Evolutionary conservation across 306 rosid species (phyloP).

Genomic region (Pyrus betulifolia): DNA sequence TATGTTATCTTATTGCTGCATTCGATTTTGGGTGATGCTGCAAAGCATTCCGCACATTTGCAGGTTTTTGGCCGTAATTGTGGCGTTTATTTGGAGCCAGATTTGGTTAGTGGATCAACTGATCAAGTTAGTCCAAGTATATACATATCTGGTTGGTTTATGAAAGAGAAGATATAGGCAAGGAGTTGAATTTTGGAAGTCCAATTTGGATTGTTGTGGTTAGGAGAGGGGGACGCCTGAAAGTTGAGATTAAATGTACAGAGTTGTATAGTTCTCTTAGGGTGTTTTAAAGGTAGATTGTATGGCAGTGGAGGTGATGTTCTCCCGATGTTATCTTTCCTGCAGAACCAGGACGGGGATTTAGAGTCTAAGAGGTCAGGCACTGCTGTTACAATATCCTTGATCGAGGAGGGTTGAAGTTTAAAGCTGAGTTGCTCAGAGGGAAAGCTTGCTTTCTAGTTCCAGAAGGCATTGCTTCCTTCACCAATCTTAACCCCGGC

Average conservation of each 20-base stretch:
- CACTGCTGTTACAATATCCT: background rate
- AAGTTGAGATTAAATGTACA: background rate
- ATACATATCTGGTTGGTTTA: background rate
- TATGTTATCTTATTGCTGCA: background rate
- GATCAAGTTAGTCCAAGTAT: background rate
- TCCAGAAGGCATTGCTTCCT: background rate
- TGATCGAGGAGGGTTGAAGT: background rate
- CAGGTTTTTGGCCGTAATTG: background rate
- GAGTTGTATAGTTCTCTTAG: background rate
- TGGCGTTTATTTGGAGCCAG: constrained; percentile 14
- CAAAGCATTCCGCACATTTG: background rate
- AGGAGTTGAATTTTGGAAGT: background rate
- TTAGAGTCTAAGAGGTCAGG: background rate
- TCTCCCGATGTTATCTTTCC: background rate
- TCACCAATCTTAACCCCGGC: no score
- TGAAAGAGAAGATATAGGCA: background rate
- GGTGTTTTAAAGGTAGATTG: background rate
- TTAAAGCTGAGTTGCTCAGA: background rate
- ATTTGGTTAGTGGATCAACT: constrained; percentile 7
- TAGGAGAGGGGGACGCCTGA: background rate
- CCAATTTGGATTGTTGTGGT: background rate
- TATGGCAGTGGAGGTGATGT: background rate
- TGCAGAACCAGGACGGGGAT: background rate
- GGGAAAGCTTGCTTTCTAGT: background rate
- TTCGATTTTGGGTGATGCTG: background rate